A percentile compares a stretch with the other conserved stretches of the same genome.
These are phyloP conservation scores for Huntiella omanensis DNA, from an alignment of 2,329 filamentous ascomycete genomes.

Conservation along the genomic window DNA sequence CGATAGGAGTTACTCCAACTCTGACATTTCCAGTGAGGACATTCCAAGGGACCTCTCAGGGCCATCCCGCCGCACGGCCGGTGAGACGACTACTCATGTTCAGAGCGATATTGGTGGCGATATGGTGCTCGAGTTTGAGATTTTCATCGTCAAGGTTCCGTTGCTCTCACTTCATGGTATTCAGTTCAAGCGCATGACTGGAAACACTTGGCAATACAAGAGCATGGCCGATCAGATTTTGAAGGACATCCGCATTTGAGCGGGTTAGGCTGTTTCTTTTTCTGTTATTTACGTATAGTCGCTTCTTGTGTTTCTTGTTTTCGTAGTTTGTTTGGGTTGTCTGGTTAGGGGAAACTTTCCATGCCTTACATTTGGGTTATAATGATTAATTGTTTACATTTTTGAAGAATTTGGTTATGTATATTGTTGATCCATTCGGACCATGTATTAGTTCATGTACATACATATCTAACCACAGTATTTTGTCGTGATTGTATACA, in stretches of 20 bases:
- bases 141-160: conserved; percentile 93
- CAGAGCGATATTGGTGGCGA: conserved; percentile 74
- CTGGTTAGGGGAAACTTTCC: no score
- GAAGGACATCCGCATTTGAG: conserved; percentile 52
- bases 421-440: no score
- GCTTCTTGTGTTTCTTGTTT: neutral
- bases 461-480: no score
- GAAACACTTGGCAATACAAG: conserved; percentile 97
- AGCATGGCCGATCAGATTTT: conserved; percentile 95
- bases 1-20: conserved; percentile 65
- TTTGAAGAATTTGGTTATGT: no score
- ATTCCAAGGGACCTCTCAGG: conserved; percentile 34
- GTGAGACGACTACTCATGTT: conserved; percentile 81
- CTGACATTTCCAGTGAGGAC: conserved; percentile 69
- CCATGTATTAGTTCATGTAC: no score
- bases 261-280: neutral
- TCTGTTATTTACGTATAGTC: neutral
- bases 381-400: no score
- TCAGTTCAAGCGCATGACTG: conserved; percentile 91
- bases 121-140: conserved; percentile 79
- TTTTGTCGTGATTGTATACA: no score
- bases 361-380: no score
- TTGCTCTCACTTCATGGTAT: conserved; percentile 84
- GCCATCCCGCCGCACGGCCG: conserved; percentile 28
- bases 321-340: no score